A percentile compares a stretch with the other conserved stretches of the same genome.
Evolutionary conservation across 495 filamentous ascomycete genomes (phyloP).

Genomic region (Pseudomonodictys pantanalensis): DNA sequence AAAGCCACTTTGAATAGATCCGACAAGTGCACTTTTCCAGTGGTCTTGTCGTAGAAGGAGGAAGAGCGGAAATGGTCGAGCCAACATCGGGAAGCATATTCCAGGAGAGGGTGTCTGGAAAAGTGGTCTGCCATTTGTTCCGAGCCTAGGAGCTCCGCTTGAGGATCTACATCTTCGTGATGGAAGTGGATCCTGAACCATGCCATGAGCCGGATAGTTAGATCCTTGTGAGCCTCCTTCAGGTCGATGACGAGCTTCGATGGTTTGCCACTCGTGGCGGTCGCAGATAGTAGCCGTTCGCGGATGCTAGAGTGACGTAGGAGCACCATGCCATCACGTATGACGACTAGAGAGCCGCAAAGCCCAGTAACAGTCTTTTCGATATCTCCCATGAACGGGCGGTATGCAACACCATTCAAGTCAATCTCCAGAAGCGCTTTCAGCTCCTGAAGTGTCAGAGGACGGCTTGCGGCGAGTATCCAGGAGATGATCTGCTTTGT

Average conservation of each 20-base stretch:
- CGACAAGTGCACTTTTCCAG: conserved; percentile 49
- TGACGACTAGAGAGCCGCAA: conserved; percentile 15
- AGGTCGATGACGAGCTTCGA: conserved; percentile 48
- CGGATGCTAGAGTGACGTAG: conserved; percentile 61
- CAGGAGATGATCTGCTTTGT: conserved; percentile 49
- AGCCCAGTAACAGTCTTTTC: conserved; percentile 40
- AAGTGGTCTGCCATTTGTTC: conserved; percentile 45
- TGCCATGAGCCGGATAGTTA: conserved; percentile 53
- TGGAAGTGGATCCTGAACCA: conserved; percentile 41
- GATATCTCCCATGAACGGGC: conserved; percentile 32
- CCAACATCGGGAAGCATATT: conserved; percentile 62
- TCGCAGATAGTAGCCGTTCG: conserved; percentile 17
- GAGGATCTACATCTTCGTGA: conserved; percentile 20
- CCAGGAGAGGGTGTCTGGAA: conserved; percentile 50
- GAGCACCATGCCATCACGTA: conserved; percentile 49
- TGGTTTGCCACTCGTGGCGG: conserved; percentile 9
- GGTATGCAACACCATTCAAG: conserved; percentile 39
- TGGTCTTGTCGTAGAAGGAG: conserved; percentile 45
- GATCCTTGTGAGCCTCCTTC: conserved; percentile 54
- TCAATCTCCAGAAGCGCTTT: conserved; percentile 52
- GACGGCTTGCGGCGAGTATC: conserved; percentile 55
- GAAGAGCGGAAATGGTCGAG: conserved; percentile 55
- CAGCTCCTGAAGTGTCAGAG: conserved; percentile 53
- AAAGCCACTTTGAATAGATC: conserved; percentile 51
- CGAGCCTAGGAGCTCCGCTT: conserved; percentile 1